Evolutionary conservation across 805 yeast species (phyloP).

Genomic region (Candida easanensis): DNA sequence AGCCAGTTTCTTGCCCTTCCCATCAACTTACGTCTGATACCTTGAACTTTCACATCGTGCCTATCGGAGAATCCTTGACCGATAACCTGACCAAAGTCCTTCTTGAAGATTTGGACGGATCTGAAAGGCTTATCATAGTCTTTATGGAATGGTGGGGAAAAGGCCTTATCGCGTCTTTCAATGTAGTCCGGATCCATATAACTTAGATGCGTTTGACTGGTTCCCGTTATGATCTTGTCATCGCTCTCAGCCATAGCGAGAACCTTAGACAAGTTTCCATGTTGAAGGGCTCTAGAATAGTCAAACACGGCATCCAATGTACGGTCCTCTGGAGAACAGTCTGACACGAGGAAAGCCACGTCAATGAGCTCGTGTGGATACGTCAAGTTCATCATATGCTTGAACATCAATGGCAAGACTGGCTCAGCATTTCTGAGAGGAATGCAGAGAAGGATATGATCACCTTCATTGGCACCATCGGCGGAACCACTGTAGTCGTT

Average conservation of each 20-base stretch:
- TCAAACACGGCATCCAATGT: constrained; percentile 66
- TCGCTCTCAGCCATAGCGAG: constrained; percentile 41
- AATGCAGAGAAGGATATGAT: constrained; percentile 64
- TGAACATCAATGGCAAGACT: constrained; percentile 79
- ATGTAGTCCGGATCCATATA: constrained; percentile 70
- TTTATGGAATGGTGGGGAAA: constrained; percentile 62
- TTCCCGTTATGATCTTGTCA: constrained; percentile 42
- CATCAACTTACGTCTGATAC: constrained; percentile 79
- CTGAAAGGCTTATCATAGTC: constrained; percentile 70
- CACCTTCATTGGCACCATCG: constrained; percentile 49
- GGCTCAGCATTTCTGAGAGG: constrained; percentile 79
- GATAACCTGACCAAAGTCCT: constrained; percentile 79
- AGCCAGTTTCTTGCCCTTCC: constrained; percentile 87
- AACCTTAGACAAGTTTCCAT: constrained; percentile 57
- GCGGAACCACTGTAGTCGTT: constrained; percentile 51
- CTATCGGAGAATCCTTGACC: constrained; percentile 85
- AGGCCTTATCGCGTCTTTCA: constrained; percentile 54
- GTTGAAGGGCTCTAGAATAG: constrained; percentile 64
- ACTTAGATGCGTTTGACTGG: constrained; percentile 59
- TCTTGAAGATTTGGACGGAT: constrained; percentile 73
- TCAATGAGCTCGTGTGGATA: constrained; percentile 80
- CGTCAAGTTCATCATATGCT: constrained; percentile 81
- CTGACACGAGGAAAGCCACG: constrained; percentile 76
- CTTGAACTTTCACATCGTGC: constrained; percentile 84
- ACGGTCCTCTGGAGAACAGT: constrained; percentile 64